Conservation (phyloP, 2,329 filamentous ascomycete genomes). For the Neospermospora avenae region DNA sequence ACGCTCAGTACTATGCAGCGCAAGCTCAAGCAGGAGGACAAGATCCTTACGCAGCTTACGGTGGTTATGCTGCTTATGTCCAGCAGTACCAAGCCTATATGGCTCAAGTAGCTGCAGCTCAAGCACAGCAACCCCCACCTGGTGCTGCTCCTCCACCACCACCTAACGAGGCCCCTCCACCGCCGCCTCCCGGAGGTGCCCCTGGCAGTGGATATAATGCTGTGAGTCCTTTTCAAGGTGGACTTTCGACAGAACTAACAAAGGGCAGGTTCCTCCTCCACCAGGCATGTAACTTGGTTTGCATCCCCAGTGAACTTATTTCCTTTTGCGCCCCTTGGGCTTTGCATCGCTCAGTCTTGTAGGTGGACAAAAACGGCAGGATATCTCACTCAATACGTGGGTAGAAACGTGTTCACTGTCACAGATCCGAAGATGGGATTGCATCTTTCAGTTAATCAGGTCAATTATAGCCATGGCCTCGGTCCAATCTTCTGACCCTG, state of each 20-base stretch:
- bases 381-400: constrained; percentile 21
- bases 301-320: not conserved
- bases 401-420: not conserved
- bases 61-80: constrained; percentile 75
- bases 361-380: constrained; percentile 17
- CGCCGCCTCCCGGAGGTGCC: constrained; percentile 54
- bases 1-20: constrained; percentile 72
- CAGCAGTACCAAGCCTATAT: constrained; percentile 75
- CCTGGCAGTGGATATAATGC: constrained; percentile 60
- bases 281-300: constrained; percentile 42
- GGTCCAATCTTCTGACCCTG: constrained; percentile 27
- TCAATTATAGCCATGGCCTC: constrained; percentile 33
- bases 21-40: constrained; percentile 40
- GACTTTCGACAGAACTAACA: constrained; percentile 9
- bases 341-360: not conserved
- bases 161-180: constrained; percentile 55
- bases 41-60: constrained; percentile 88
- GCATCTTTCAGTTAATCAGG: constrained; percentile 28
- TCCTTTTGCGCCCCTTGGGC: not conserved
- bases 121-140: constrained; percentile 38
- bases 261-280: constrained; percentile 46
- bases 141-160: constrained; percentile 46
- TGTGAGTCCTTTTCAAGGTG: constrained; percentile 34
- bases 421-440: constrained; percentile 1
- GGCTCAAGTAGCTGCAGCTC: constrained; percentile 49